phyloP scores from a whole-genome alignment of 2,329 filamentous ascomycete genomes.

The Knufia petricola region DNA sequence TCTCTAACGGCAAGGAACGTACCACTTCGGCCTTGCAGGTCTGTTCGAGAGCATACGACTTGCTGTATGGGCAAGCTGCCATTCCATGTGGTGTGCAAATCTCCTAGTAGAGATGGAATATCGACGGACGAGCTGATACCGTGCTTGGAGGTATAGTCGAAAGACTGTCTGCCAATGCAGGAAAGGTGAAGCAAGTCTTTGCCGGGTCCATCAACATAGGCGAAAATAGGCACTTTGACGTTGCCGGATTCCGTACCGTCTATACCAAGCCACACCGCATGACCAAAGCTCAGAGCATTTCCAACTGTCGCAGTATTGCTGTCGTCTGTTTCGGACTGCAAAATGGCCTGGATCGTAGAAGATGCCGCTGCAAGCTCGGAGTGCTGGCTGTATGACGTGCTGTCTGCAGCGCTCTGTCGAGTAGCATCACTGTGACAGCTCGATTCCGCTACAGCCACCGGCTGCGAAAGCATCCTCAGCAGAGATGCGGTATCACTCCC shows the following conservation, averaged over 20 bases:
- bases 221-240: conserved; percentile 1
- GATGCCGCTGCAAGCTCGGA: not conserved
- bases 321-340: not conserved
- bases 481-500: not conserved
- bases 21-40: not conserved
- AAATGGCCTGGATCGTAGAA: not conserved
- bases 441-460: not conserved
- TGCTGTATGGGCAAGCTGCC: not conserved
- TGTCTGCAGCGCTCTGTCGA: not conserved
- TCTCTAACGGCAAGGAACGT: conserved; percentile 5
- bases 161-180: not conserved
- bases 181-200: conserved; percentile 1
- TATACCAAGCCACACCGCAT: conserved; percentile 6
- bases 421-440: not conserved
- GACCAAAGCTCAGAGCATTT: not conserved
- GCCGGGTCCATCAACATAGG: not conserved
- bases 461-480: not conserved
- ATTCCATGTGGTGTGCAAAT: not conserved
- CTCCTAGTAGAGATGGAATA: not conserved
- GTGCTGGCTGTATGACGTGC: not conserved
- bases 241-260: conserved; percentile 6
- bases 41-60: not conserved
- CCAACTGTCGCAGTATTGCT: not conserved
- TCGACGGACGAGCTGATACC: not conserved
- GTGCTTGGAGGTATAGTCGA: not conserved